A percentile compares a stretch with the other conserved stretches of the same genome.
Conservation (phyloP, 2,329 filamentous ascomycete species). For the Paracoccidioides lutzii region DNA sequence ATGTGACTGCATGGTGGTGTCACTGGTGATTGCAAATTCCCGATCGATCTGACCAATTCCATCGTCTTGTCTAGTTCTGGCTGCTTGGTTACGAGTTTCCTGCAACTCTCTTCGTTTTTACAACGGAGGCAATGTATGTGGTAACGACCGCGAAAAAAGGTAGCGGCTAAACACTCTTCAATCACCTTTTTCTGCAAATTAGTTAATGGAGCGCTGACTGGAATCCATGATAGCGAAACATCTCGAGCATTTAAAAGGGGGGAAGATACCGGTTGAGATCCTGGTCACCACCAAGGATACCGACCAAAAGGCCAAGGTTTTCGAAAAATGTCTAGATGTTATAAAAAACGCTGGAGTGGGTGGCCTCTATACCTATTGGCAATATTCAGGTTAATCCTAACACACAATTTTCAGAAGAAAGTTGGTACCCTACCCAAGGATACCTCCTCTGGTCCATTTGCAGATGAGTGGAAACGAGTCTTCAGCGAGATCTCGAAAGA, state of each 20-base stretch:
- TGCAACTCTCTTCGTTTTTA: conserved; percentile 86
- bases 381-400: background rate
- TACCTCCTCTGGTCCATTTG: conserved; percentile 70
- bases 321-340: conserved; percentile 66
- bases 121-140: conserved; percentile 73
- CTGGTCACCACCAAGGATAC: conserved; percentile 84
- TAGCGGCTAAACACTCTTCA: conserved; percentile 27
- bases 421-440: conserved; percentile 80
- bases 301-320: conserved; percentile 81
- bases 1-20: conserved; percentile 1
- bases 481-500: conserved; percentile 71
- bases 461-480: conserved; percentile 88
- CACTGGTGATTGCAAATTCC: background rate
- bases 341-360: conserved; percentile 79
- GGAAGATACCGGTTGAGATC: conserved; percentile 85
- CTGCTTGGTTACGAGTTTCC: conserved; percentile 97
- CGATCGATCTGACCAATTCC: conserved; percentile 10
- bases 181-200: background rate
- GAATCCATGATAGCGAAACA: conserved; percentile 59
- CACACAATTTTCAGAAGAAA: conserved; percentile 54
- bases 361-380: conserved; percentile 14
- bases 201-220: background rate
- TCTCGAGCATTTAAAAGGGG: conserved; percentile 79
- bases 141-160: conserved; percentile 97
- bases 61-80: conserved; percentile 60